Percentiles rank a stretch among this genome's conserved stretches.
Conservation (phyloP, 768 basidiomycete species). For the Suillus lakei region DNA sequence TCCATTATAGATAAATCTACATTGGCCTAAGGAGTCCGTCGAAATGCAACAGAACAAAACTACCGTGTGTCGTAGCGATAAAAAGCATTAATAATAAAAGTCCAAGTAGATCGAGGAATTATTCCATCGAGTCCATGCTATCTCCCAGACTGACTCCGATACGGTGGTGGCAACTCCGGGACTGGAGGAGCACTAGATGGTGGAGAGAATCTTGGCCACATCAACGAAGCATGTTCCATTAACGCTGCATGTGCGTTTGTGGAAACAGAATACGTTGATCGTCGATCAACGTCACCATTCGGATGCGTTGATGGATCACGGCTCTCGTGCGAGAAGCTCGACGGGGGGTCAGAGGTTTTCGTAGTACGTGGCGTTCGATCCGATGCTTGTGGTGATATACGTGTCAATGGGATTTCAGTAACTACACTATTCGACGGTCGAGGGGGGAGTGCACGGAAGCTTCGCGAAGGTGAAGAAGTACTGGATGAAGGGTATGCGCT, state of each 20-base stretch:
- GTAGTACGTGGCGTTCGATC: background rate
- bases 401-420: background rate
- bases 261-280: slow-evolving; percentile 26
- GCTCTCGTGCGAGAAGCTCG: background rate
- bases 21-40: background rate
- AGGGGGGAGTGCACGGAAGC: slow-evolving; percentile 35
- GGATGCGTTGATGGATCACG: slow-evolving; percentile 4
- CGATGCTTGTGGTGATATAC: background rate
- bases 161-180: slow-evolving; percentile 14
- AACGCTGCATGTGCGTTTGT: slow-evolving; percentile 32
- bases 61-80: slow-evolving; percentile 3
- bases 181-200: slow-evolving; percentile 11
- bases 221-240: slow-evolving; percentile 34
- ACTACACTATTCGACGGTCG: slow-evolving; percentile 21
- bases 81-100: slow-evolving; percentile 1
- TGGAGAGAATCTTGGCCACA: slow-evolving; percentile 22
- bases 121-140: slow-evolving; percentile 12
- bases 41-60: slow-evolving; percentile 5
- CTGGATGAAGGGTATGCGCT: slow-evolving; percentile 14
- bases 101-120: background rate
- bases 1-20: background rate
- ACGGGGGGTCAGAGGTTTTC: slow-evolving; percentile 11
- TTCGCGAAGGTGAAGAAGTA: slow-evolving; percentile 20
- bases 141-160: slow-evolving; percentile 13
- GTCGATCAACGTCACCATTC: slow-evolving; percentile 22